These are phyloP conservation scores for Gnomoniopsis sp. DNA, from an alignment of 2,329 filamentous ascomycete genomes.

Conservation along the genomic window DNA sequence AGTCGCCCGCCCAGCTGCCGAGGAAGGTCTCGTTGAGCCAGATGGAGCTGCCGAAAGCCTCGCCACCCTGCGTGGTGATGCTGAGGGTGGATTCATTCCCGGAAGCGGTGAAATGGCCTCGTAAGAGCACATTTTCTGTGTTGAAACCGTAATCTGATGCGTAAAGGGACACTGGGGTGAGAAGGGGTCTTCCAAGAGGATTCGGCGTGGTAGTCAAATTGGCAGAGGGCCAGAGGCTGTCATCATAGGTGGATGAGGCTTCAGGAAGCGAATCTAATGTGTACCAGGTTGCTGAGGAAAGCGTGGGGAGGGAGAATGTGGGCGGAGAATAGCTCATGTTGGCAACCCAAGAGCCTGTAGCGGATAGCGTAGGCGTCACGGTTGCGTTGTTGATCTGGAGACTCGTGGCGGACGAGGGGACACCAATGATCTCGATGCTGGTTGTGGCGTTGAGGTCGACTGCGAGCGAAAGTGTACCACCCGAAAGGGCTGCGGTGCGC, in stretches of 20 bases:
- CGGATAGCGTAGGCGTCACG: conserved; percentile 38
- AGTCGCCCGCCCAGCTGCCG: conserved; percentile 58
- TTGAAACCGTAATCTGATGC: conserved; percentile 68
- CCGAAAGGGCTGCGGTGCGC: conserved; percentile 54
- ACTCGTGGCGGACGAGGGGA: conserved; percentile 43
- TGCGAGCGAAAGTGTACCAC: conserved; percentile 55
- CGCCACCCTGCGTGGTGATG: conserved; percentile 59
- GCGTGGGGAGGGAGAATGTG: conserved; percentile 50
- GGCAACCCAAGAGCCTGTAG: conserved; percentile 47
- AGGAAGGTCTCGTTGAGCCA: conserved; percentile 60
- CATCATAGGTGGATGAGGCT: conserved; percentile 60
- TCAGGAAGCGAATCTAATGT: conserved; percentile 71
- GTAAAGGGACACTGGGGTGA: conserved; percentile 63
- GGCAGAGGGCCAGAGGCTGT: conserved; percentile 63
- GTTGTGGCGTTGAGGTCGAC: conserved; percentile 73
- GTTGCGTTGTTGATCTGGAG: conserved; percentile 39
- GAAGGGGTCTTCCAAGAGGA: conserved; percentile 55
- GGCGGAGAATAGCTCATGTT: conserved; percentile 44
- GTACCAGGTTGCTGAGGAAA: conserved; percentile 62
- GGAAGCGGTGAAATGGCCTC: conserved; percentile 58
- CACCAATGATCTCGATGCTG: conserved; percentile 65
- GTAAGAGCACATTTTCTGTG: conserved; percentile 61
- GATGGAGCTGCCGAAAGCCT: conserved; percentile 59
- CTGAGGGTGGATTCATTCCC: conserved; percentile 54
- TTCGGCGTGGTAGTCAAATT: conserved; percentile 51